Base-by-base conservation (phyloP, 148 eudicot species). In the Rhododendron griersonianum region DNA sequence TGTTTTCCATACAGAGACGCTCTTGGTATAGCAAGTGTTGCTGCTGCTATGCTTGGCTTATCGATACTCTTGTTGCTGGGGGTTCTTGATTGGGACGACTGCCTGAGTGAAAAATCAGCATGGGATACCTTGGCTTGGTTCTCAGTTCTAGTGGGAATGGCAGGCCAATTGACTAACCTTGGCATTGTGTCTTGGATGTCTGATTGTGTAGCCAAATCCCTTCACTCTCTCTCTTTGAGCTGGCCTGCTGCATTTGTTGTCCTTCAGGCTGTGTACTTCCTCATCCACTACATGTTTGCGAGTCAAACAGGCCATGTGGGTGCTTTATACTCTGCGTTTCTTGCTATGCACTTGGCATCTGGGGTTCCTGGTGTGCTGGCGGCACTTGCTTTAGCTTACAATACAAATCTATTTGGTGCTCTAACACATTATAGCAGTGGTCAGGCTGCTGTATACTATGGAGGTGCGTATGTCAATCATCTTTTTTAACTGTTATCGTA, bases 61-160 rank as follows among this genome's bases (percentile, higher is more conserved):
- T 96, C 99, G 21, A 90, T 95, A 82, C 96, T 96, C 55, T 85
- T 96, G 77, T 90, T 94, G 88, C 80, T 91, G 75, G 98, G 98
- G 84, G 99, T 96, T 63, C 90, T 96, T 10, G 90, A 96, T 35
- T 96, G 99, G 99, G 94, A 95, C 51, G 99, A 96, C 71, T 96
- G 99, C 88, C 87, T 96, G 82, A 90, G 94, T 87, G 99, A 96
- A 84, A 96, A 95, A 91, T 95, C 99, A 33, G 99, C 99, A 86
- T 96, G 99, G 99, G 99, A 96, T 85, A 96, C 99, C 65, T 91
- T 96, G 88, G 98, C 99, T 51, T 96, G 99, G 99, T 96, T 96
- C 90, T 98, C 99, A 15, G 96, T 96, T 78, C 91, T 96, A 11
- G 98, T 96, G 80, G 99, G 99, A 57, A 96, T 96, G 99, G 99